These are phyloP conservation scores for Mycena metata DNA, from an alignment of 768 basidiomycete species.

Conservation along the genomic window DNA sequence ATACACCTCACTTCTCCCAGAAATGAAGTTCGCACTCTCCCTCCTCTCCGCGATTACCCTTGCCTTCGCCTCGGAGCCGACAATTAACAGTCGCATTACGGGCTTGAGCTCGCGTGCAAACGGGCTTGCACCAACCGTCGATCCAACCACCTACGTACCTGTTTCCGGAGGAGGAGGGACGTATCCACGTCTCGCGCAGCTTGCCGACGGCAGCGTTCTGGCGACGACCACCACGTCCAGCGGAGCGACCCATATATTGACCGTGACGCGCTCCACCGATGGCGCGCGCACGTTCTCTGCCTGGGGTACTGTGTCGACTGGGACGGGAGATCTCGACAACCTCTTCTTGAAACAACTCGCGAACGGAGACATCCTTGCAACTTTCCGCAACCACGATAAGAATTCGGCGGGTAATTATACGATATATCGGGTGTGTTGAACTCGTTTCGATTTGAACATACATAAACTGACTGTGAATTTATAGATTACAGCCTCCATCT, in stretches of 20 bases:
- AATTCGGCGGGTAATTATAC: slow-evolving; percentile 12
- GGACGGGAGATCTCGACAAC: slow-evolving; percentile 38
- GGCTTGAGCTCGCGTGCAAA: slow-evolving; percentile 23
- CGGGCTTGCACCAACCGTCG: slow-evolving; percentile 28
- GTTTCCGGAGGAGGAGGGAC: slow-evolving; percentile 24
- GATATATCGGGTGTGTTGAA: slow-evolving; percentile 10
- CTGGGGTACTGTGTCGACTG: slow-evolving; percentile 24
- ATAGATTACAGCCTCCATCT: slow-evolving; percentile 40
- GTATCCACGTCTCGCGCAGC: slow-evolving; percentile 35
- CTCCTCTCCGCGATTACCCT: slow-evolving; percentile 12
- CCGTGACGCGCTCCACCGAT: slow-evolving; percentile 35
- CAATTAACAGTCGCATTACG: not conserved
- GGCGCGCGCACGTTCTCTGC: slow-evolving; percentile 24
- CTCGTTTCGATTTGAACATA: not conserved
- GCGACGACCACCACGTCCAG: slow-evolving; percentile 19
- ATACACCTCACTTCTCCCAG: not conserved
- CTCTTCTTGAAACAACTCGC: slow-evolving; percentile 26
- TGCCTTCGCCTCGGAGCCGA: not conserved
- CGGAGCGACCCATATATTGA: slow-evolving; percentile 21
- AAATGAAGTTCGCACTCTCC: slow-evolving; percentile 20
- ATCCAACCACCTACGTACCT: slow-evolving; percentile 4
- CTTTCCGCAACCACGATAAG: slow-evolving; percentile 37
- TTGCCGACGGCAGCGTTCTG: slow-evolving; percentile 36
- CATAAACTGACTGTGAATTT: not conserved
- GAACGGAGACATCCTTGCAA: slow-evolving; percentile 30